These are phyloP conservation scores for Huiozyma naganishii DNA, from an alignment of 805 yeast genomes.

Conservation along the genomic window DNA sequence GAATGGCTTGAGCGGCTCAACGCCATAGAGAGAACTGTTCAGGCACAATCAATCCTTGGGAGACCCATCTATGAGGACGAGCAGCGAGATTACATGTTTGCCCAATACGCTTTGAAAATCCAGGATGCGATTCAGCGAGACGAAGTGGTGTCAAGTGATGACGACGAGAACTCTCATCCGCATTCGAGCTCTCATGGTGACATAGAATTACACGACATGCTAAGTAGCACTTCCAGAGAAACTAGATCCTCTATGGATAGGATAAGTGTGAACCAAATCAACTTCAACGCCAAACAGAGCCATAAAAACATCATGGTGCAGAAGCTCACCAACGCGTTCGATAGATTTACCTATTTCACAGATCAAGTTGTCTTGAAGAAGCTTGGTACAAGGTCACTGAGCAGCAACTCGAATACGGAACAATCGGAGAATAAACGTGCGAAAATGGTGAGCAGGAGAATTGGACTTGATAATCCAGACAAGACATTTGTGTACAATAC, in stretches of 20 bases:
- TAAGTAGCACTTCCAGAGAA: not conserved
- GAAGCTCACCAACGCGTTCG: slow-evolving; percentile 25
- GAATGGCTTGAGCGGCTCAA: slow-evolving; percentile 71
- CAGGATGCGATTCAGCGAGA: slow-evolving; percentile 18
- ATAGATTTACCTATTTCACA: slow-evolving; percentile 34
- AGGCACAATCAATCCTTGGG: slow-evolving; percentile 65
- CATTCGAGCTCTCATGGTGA: not conserved
- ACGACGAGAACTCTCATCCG: not conserved
- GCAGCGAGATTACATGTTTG: slow-evolving; percentile 21
- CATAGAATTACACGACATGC: not conserved
- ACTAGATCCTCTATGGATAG: slow-evolving; percentile 2
- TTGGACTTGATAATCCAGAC: slow-evolving; percentile 20
- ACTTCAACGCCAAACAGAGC: slow-evolving; percentile 9
- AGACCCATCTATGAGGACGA: slow-evolving; percentile 67
- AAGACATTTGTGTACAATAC: slow-evolving; percentile 36
- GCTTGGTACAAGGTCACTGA: slow-evolving; percentile 44
- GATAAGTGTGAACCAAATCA: slow-evolving; percentile 14
- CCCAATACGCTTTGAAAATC: slow-evolving; percentile 20
- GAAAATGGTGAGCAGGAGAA: slow-evolving; percentile 18
- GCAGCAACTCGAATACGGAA: slow-evolving; percentile 20
- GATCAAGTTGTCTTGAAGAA: slow-evolving; percentile 48
- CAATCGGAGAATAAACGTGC: slow-evolving; percentile 7
- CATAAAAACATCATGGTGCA: slow-evolving; percentile 15
- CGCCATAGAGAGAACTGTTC: slow-evolving; percentile 44
- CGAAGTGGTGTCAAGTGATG: not conserved